These are phyloP conservation scores for Linanthus parryae DNA, from an alignment of 148 eudicot genomes.

Conservation along the genomic window DNA sequence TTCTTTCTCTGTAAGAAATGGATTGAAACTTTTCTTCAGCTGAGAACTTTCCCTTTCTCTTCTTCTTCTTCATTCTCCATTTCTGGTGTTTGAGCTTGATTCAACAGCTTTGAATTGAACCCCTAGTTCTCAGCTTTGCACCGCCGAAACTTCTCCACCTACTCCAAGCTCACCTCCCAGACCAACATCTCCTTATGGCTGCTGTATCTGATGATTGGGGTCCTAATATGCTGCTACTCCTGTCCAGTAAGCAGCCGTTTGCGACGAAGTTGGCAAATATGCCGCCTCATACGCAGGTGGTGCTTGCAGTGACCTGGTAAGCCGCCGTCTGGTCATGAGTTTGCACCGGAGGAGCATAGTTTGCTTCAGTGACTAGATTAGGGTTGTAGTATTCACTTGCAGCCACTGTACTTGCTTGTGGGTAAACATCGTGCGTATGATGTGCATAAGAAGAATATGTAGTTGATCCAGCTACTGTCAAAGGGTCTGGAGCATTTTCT, in stretches of 20 bases:
- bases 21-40: no score
- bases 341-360: constrained; percentile 12
- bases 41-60: no score
- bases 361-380: neutral
- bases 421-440: neutral
- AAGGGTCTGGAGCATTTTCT: neutral
- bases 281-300: constrained; percentile 4
- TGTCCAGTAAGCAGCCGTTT: constrained; percentile 10
- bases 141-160: no score
- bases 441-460: neutral
- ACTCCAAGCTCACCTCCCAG: no score
- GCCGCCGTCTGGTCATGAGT: constrained; percentile 1
- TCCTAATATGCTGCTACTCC: constrained; percentile 3
- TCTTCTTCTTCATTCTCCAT: no score
- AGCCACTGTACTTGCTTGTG: neutral
- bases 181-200: no score
- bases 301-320: neutral
- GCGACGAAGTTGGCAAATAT: constrained; percentile 1
- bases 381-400: neutral
- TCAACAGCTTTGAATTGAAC: no score
- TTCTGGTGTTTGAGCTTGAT: no score
- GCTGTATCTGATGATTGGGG: no score
- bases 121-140: no score
- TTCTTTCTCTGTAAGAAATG: no score
- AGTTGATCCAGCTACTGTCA: neutral